A percentile compares a stretch with the other conserved stretches of the same genome.
Conservation (phyloP, 2,329 filamentous ascomycete genomes). For the Sordariomycetes sp. region DNA sequence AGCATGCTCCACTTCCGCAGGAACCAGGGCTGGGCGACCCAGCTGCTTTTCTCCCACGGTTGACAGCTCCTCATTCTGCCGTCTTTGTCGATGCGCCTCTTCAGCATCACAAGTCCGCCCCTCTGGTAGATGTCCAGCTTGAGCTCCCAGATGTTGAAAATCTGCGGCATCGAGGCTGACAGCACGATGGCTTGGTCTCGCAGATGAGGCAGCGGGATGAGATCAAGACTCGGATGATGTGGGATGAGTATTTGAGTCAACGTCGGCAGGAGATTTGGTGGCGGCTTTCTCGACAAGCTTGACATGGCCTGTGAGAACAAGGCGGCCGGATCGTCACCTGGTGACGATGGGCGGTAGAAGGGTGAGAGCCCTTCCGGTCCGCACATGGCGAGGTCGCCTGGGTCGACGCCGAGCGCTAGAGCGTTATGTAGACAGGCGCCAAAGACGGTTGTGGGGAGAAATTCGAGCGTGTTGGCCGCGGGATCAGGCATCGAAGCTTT, state of each 20-base stretch:
- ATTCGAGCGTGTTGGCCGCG: conserved; percentile 8
- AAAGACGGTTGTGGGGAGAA: conserved; percentile 10
- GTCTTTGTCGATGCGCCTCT: neutral
- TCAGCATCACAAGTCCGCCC: conserved; percentile 9
- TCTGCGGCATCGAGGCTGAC: conserved; percentile 10
- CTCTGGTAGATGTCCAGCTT: conserved; percentile 14
- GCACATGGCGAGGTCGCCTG: conserved; percentile 7
- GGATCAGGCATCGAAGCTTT: conserved; percentile 6
- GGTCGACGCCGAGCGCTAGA: conserved; percentile 9
- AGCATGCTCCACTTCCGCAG: conserved; percentile 5
- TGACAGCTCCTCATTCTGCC: conserved; percentile 6
- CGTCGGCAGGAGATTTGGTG: conserved; percentile 12
- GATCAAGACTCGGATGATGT: conserved; percentile 13
- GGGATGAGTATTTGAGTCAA: conserved; percentile 15
- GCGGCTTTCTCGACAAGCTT: neutral
- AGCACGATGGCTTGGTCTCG: conserved; percentile 16
- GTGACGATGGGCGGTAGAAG: conserved; percentile 11
- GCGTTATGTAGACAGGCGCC: conserved; percentile 13
- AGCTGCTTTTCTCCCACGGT: conserved; percentile 16
- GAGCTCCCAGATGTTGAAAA: conserved; percentile 13
- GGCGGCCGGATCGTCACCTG: conserved; percentile 1
- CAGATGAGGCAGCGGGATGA: conserved; percentile 14
- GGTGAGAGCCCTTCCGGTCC: conserved; percentile 9
- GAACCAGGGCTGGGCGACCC: conserved; percentile 18
- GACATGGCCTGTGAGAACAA: conserved; percentile 4